Evolutionary conservation across 345 rosid species (phyloP), one percentile per base, ranked within the genome.

Genomic region (Dimocarpus longan): DNA sequence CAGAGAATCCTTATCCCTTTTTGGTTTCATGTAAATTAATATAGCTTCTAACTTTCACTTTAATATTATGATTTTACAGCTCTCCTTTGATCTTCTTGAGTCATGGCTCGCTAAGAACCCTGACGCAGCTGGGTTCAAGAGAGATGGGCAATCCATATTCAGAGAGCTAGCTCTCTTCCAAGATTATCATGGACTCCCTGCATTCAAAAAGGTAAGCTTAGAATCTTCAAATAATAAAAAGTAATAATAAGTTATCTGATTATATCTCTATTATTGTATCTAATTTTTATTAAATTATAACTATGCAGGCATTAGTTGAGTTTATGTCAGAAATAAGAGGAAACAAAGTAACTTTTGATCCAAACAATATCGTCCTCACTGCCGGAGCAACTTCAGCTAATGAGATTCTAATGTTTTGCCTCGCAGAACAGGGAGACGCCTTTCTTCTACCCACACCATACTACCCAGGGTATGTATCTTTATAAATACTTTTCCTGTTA

Each of bases 321-420:
- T 93, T 89, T 79, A 93, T 93, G 97, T 77, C 90, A n/a, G 94
- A 91, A 82, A 90, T 93, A 44, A 91, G 97, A 85, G 97, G 91
- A 77, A 91, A 90, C 81, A 79, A 86, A 80, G 95, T 91, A 13
- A 90, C 80, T 12, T 91, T 93, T 50, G 91, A 91, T 66, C 83
- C 90, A 21, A 85, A 80, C 70, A 86, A 89, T 5, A 71, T 91
- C 10, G 94, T 93, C 26, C 89, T 93, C 75, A 88, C 94, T 0
- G 97, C 97, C 24, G 97, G 97, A 81, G 91, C 97, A 62, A 93
- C 97, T 21, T 87, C 97, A 4, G 97, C 97, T 0, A 93, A 93
- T 80, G 97, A 93, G 82, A 88, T 92, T 46, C 92, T 93, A 78
- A 85, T 91, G 82, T 91, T 91, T 57, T 93, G 97, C 70, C 91